phyloP scores from a whole-genome alignment of 768 basidiomycete species.

The Lactarius tabidus region DNA sequence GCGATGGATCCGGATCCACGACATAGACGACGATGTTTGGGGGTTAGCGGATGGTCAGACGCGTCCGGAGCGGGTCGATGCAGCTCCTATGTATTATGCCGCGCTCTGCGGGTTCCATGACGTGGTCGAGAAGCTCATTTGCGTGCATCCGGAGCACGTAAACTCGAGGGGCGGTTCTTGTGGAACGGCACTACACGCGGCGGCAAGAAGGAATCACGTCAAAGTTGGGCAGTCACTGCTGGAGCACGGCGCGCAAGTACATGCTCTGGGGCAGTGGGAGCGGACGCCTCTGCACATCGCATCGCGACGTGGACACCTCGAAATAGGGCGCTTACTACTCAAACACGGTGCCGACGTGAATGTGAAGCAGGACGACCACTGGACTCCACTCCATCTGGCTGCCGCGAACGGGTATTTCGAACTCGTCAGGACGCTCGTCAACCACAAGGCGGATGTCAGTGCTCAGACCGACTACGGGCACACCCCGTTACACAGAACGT shows the following conservation, averaged over 20 bases:
- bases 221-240: too few relatives aligned
- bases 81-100: background rate
- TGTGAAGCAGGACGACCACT: background rate
- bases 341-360: background rate
- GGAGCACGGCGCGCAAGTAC: too few relatives aligned
- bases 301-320: background rate
- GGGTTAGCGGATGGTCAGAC: too few relatives aligned
- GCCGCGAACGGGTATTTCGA: background rate
- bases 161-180: too few relatives aligned
- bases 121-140: too few relatives aligned
- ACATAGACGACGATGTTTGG: background rate
- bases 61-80: background rate
- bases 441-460: background rate
- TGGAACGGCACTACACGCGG: too few relatives aligned
- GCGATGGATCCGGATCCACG: background rate
- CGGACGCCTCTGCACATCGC: background rate
- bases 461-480: background rate
- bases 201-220: too few relatives aligned
- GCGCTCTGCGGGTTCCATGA: background rate
- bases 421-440: background rate
- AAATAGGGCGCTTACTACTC: background rate
- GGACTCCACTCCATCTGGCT: background rate
- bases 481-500: background rate
- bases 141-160: too few relatives aligned
- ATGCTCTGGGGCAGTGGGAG: too few relatives aligned